These are phyloP conservation scores for Candida sanyaensis DNA, from an alignment of 1,139 yeast genomes.

Conservation along the genomic window DNA sequence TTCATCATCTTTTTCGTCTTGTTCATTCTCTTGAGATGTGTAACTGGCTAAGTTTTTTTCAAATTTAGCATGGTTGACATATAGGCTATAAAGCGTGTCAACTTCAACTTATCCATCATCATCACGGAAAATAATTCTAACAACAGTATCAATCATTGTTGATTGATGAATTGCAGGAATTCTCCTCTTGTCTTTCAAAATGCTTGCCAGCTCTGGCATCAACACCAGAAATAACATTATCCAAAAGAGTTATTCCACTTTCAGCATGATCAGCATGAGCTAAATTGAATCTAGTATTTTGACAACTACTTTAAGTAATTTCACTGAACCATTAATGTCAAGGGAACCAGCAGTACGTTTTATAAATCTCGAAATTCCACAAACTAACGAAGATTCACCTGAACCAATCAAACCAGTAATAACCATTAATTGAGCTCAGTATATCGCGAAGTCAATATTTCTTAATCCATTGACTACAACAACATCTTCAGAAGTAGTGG, in stretches of 20 bases:
- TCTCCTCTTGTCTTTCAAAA: slow-evolving; percentile 38
- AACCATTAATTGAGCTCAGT: slow-evolving; percentile 61
- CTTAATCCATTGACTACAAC: slow-evolving; percentile 16
- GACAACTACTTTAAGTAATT: slow-evolving; percentile 51
- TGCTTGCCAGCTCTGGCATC: slow-evolving; percentile 51
- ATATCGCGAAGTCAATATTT: slow-evolving; percentile 20
- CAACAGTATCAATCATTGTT: slow-evolving; percentile 44
- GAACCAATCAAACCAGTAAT: slow-evolving; percentile 75
- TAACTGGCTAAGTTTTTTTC: slow-evolving; percentile 51
- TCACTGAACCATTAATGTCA: slow-evolving; percentile 45
- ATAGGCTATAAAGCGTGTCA: slow-evolving; percentile 42
- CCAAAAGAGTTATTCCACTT: slow-evolving; percentile 41
- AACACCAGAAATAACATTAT: slow-evolving; percentile 51
- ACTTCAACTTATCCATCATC: slow-evolving; percentile 45
- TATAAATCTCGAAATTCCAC: slow-evolving; percentile 59
- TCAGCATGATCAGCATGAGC: slow-evolving; percentile 48
- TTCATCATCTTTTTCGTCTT: slow-evolving; percentile 23
- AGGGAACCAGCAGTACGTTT: slow-evolving; percentile 41
- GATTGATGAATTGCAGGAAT: slow-evolving; percentile 51
- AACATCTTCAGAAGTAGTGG: slow-evolving; percentile 8
- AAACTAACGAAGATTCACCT: slow-evolving; percentile 67
- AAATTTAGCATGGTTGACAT: slow-evolving; percentile 41
- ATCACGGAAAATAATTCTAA: slow-evolving; percentile 39
- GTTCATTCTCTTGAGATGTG: slow-evolving; percentile 21
- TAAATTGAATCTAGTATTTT: slow-evolving; percentile 47